phyloP scores from a whole-genome alignment of 495 filamentous ascomycete genomes.

The Xylaria cubensis region DNA sequence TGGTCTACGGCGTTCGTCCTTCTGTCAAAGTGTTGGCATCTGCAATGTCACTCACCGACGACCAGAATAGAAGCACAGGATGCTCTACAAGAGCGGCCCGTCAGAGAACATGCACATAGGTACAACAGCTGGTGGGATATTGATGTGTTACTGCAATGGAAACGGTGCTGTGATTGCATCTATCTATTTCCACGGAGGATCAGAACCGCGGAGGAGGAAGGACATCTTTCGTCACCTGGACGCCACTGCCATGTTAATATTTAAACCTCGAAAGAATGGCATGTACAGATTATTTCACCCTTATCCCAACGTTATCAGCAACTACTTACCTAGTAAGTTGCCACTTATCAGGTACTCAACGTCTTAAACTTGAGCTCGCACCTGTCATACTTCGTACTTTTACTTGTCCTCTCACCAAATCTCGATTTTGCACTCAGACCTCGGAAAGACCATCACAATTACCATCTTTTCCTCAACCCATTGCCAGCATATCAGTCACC shows the following conservation, averaged over 20 bases:
- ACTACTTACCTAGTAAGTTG: background rate
- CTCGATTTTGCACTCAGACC: background rate
- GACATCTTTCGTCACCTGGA: background rate
- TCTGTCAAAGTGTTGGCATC: background rate
- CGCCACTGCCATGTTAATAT: background rate
- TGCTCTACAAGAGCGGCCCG: background rate
- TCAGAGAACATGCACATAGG: background rate
- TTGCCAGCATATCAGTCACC: background rate
- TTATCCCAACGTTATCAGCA: background rate
- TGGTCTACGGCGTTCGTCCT: background rate
- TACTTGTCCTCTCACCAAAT: background rate
- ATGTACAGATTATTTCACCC: background rate
- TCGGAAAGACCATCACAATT: background rate
- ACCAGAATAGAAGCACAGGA: background rate
- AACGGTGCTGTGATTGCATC: conserved; percentile 1
- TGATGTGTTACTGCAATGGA: background rate
- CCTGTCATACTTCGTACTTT: conserved; percentile 11
- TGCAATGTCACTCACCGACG: background rate
- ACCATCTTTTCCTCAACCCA: too few relatives aligned
- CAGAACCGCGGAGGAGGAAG: background rate
- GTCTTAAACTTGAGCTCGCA: background rate
- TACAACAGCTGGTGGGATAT: background rate
- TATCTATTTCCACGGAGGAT: background rate
- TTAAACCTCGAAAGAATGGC: background rate
- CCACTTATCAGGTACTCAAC: background rate